Evolutionary conservation across 1,284 basidiomycete genomes (phyloP).

Genomic region (Pholiota adiposa): DNA sequence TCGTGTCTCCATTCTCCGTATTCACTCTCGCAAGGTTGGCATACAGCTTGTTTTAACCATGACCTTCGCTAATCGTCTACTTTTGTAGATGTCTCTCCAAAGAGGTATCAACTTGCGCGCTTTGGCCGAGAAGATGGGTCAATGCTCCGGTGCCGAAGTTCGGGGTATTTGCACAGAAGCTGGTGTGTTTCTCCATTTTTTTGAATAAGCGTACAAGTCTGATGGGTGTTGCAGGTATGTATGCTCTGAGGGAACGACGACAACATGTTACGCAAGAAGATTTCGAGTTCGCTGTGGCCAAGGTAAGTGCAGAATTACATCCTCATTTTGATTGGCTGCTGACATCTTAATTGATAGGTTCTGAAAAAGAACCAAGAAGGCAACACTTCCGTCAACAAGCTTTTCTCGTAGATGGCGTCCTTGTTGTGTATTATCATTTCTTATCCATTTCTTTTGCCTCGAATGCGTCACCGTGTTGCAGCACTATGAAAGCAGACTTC

Average conservation of each 20-base stretch:
- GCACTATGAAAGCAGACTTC: too few relatives aligned
- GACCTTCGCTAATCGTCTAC: background rate
- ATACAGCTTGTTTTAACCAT: background rate
- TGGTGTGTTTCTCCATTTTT: slow-evolving; percentile 65
- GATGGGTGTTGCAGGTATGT: slow-evolving; percentile 36
- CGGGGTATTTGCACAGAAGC: slow-evolving; percentile 99
- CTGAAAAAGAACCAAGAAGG: slow-evolving; percentile 93
- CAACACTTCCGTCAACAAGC: slow-evolving; percentile 89
- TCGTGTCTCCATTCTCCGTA: slow-evolving; percentile 94
- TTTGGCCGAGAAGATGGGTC: slow-evolving; percentile 98
- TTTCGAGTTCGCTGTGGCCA: slow-evolving; percentile 97
- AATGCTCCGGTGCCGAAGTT: slow-evolving; percentile 97
- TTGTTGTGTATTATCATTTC: slow-evolving; percentile 7
- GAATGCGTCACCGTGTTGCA: background rate
- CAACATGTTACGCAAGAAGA: slow-evolving; percentile 99
- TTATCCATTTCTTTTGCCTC: background rate
- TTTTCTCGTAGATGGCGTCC: slow-evolving; percentile 68
- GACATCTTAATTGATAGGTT: slow-evolving; percentile 48
- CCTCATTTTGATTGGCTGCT: slow-evolving; percentile 4
- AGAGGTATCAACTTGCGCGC: slow-evolving; percentile 95
- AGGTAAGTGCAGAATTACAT: slow-evolving; percentile 50
- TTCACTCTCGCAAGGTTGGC: slow-evolving; percentile 92
- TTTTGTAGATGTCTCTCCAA: slow-evolving; percentile 90
- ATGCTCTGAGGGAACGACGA: slow-evolving; percentile 91
- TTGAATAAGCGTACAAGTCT: too few relatives aligned